A percentile compares a stretch with the other conserved stretches of the same genome.
These are phyloP conservation scores for Diaporthe helianthi DNA, from an alignment of 2,329 filamentous ascomycete species.

Conservation along the genomic window DNA sequence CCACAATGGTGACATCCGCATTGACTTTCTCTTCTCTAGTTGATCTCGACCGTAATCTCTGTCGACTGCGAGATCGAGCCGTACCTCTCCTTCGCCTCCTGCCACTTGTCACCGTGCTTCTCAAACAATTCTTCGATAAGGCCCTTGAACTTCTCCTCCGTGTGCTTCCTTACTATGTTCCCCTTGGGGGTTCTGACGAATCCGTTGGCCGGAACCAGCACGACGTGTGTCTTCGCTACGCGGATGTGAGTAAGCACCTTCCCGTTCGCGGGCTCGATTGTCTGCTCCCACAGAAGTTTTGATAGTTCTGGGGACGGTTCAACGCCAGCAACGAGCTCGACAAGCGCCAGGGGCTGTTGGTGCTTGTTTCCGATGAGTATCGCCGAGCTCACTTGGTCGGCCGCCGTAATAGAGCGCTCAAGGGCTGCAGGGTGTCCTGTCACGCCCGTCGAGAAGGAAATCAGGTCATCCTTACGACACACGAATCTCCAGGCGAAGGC, in stretches of 20 bases:
- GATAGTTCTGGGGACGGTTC: constrained; percentile 25
- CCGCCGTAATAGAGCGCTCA: constrained; percentile 33
- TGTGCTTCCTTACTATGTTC: constrained; percentile 33
- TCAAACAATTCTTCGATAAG: constrained; percentile 32
- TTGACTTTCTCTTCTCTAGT: background rate
- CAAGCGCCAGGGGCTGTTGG: constrained; percentile 36
- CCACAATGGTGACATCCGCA: background rate
- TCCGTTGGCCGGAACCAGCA: constrained; percentile 31
- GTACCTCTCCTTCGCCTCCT: constrained; percentile 35
- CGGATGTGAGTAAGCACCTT: constrained; percentile 35
- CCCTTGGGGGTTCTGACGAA: constrained; percentile 37
- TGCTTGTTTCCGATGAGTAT: constrained; percentile 36
- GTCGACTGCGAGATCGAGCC: constrained; percentile 33
- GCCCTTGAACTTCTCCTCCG: constrained; percentile 33
- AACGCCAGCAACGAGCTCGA: constrained; percentile 32
- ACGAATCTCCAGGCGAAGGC: constrained; percentile 37
- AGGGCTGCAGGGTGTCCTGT: constrained; percentile 36
- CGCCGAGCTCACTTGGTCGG: constrained; percentile 29
- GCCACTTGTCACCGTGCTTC: constrained; percentile 36
- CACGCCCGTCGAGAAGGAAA: constrained; percentile 37
- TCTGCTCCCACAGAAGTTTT: constrained; percentile 33
- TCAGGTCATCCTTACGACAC: constrained; percentile 40
- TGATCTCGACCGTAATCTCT: constrained; percentile 30
- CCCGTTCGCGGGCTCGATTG: constrained; percentile 36
- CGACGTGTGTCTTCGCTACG: constrained; percentile 35